These are phyloP conservation scores for Isochrysis galbana DNA, from an alignment of 78 protist genomes.

Conservation along the genomic window DNA sequence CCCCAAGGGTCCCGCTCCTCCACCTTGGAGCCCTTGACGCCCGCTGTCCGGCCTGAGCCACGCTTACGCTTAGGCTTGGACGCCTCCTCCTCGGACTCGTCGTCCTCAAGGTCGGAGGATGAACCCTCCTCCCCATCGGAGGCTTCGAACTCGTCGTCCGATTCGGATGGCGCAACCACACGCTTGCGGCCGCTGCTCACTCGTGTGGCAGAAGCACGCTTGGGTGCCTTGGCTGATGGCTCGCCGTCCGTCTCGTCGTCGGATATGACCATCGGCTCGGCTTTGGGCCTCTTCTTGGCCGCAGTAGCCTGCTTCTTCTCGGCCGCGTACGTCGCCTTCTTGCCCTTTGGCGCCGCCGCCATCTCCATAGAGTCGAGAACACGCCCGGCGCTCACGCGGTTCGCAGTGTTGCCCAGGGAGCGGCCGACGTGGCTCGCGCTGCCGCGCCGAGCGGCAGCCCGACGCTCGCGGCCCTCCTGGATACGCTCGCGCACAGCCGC, in stretches of 20 bases:
- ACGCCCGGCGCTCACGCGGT: not conserved
- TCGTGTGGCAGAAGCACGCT: too few species aligned
- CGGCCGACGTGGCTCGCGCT: not conserved
- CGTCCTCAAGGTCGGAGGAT: not conserved
- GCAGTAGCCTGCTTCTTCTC: not conserved
- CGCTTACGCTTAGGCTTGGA: not conserved
- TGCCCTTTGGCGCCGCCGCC: not conserved
- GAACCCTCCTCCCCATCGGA: not conserved
- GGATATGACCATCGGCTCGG: not conserved
- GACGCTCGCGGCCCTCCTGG: not conserved
- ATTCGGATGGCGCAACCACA: not conserved
- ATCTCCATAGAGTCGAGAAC: not conserved
- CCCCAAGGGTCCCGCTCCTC: not conserved
- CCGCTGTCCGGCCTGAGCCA: not conserved
- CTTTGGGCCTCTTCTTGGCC: not conserved
- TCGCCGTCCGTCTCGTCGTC: not conserved
- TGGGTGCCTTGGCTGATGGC: too few species aligned
- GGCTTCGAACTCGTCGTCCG: not conserved
- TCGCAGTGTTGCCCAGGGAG: not conserved
- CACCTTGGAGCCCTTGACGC: too few species aligned
- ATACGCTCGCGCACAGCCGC: not conserved
- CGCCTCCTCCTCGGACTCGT: not conserved
- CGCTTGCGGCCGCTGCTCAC: too few species aligned
- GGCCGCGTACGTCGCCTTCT: slow-evolving; percentile 4
- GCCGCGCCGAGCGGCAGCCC: not conserved